These are phyloP conservation scores for Xylariomycetidae sp. DNA, from an alignment of 2,329 filamentous ascomycete genomes.

Conservation along the genomic window DNA sequence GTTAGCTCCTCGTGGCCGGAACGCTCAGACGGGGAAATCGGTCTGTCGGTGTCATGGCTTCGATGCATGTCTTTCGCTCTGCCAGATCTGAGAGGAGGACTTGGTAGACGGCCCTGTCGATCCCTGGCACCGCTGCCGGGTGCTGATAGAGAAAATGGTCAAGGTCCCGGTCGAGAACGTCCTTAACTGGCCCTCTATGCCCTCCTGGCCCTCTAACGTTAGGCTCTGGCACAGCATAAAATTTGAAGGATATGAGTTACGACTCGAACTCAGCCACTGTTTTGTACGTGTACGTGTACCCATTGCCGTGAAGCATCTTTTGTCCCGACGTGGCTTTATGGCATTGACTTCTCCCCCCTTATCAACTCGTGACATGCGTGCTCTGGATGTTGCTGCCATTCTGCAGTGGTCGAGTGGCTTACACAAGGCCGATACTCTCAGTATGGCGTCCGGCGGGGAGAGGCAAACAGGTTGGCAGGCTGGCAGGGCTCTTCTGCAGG, in stretches of 20 bases:
- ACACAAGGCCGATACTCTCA: no score
- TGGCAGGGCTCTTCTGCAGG: no score
- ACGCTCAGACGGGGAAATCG: conserved; percentile 8
- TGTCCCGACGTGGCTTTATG: no score
- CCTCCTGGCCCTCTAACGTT: no score
- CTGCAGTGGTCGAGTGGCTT: no score
- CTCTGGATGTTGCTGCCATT: no score
- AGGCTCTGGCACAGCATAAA: conserved; percentile 6
- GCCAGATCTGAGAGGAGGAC: conserved; percentile 11
- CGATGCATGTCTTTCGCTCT: no score
- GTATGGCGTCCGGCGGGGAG: no score
- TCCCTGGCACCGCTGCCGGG: conserved; percentile 7
- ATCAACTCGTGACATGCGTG: no score
- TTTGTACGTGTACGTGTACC: neutral
- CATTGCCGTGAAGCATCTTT: neutral
- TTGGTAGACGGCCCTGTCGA: conserved; percentile 20
- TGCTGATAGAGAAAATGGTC: conserved; percentile 7
- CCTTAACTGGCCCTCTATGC: conserved; percentile 5
- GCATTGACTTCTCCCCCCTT: no score
- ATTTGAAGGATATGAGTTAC: conserved; percentile 4
- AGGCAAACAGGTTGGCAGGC: no score
- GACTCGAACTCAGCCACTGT: conserved; percentile 1
- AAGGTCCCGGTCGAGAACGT: conserved; percentile 8
- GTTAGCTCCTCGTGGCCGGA: conserved; percentile 11
- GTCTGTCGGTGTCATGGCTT: conserved; percentile 10